These are phyloP conservation scores for Brassica balearica DNA, from an alignment of 441 rosid species.

Conservation along the genomic window DNA sequence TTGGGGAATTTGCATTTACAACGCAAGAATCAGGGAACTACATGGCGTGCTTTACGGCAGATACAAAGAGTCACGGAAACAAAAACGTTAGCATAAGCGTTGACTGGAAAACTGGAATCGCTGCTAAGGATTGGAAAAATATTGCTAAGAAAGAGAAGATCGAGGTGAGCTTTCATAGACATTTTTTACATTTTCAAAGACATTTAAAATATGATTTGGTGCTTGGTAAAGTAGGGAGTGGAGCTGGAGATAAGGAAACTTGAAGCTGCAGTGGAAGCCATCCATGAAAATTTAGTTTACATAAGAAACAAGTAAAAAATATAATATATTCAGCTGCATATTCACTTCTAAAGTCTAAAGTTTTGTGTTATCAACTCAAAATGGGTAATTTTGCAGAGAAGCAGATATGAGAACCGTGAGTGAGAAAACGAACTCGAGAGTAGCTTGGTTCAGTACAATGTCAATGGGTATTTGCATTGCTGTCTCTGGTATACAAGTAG, in stretches of 20 bases:
- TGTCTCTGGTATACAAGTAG: conserved; percentile 69
- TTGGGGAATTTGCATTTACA: conserved; percentile 92
- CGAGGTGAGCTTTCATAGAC: conserved; percentile 54
- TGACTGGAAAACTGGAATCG: conserved; percentile 96
- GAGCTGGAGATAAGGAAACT: conserved; percentile 94
- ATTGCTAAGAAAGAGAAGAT: conserved; percentile 93
- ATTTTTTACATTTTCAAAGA: not conserved
- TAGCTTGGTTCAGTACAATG: conserved; percentile 78
- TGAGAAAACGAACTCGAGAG: conserved; percentile 71
- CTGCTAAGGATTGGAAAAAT: conserved; percentile 93
- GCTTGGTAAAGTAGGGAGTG: conserved; percentile 63
- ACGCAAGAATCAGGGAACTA: conserved; percentile 86
- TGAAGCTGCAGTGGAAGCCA: conserved; percentile 83
- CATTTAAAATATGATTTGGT: not conserved
- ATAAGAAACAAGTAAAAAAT: conserved; percentile 66
- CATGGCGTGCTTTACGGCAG: conserved; percentile 85
- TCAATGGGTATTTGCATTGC: conserved; percentile 75
- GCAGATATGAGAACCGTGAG: conserved; percentile 79
- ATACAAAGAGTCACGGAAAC: conserved; percentile 47
- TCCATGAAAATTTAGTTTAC: conserved; percentile 75
- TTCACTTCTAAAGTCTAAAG: not conserved
- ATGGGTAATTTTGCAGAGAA: conserved; percentile 58
- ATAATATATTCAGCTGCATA: not conserved
- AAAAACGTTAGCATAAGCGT: conserved; percentile 71
- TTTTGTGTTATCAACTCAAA: not conserved